These are phyloP conservation scores for Candida mesenterica DNA, from an alignment of 1,139 yeast genomes.

Conservation along the genomic window DNA sequence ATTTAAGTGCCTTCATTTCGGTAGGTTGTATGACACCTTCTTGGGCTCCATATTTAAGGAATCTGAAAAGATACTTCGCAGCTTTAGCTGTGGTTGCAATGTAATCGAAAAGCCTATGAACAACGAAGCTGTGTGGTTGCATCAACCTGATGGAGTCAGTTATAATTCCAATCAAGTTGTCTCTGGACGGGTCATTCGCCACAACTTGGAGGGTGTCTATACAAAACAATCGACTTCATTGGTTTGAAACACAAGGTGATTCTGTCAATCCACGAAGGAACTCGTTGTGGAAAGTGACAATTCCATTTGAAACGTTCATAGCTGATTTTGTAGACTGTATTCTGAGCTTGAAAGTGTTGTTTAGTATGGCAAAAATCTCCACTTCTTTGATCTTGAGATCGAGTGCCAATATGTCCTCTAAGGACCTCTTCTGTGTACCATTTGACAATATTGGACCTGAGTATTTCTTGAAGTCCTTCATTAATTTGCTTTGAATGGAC, in stretches of 20 bases:
- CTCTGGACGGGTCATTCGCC: slow-evolving; percentile 17
- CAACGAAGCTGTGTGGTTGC: slow-evolving; percentile 55
- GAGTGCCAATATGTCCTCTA: slow-evolving; percentile 16
- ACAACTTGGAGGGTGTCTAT: slow-evolving; percentile 34
- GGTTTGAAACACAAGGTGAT: slow-evolving; percentile 46
- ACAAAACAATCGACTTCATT: slow-evolving; percentile 53
- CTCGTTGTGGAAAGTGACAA: slow-evolving; percentile 25
- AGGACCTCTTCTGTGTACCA: slow-evolving; percentile 1
- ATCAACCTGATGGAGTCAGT: slow-evolving; percentile 35
- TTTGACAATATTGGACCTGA: slow-evolving; percentile 12
- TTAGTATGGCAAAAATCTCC: slow-evolving; percentile 30
- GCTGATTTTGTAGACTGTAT: slow-evolving; percentile 39
- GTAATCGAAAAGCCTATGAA: slow-evolving; percentile 61
- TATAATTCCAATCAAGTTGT: slow-evolving; percentile 19
- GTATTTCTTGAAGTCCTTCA: slow-evolving; percentile 24
- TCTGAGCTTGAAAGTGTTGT: slow-evolving; percentile 49
- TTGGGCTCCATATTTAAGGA: slow-evolving; percentile 31
- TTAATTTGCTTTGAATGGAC: slow-evolving; percentile 22
- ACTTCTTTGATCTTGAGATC: slow-evolving; percentile 21
- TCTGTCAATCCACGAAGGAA: slow-evolving; percentile 51
- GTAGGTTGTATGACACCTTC: slow-evolving; percentile 21
- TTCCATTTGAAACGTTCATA: slow-evolving; percentile 18
- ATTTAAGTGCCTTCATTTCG: slow-evolving; percentile 39
- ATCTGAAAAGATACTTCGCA: slow-evolving; percentile 51
- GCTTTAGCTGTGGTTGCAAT: slow-evolving; percentile 54